Conservation (phyloP, 495 filamentous ascomycete species). For the Aspergillus biplanus region DNA sequence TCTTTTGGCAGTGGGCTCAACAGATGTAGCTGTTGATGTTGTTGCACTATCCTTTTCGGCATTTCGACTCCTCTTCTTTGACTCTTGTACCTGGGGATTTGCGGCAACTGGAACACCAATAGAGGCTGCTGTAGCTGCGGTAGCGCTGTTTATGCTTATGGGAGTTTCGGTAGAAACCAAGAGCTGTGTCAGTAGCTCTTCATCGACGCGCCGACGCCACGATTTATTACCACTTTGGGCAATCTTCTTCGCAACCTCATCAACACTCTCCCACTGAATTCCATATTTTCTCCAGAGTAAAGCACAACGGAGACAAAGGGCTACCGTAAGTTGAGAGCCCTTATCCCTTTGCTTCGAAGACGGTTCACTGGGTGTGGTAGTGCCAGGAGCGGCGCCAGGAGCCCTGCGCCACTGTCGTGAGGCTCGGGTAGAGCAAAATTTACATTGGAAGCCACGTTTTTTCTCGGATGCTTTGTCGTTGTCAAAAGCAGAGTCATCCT, state of each 20-base stretch:
- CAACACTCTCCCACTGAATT: constrained; percentile 94
- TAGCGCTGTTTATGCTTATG: constrained; percentile 48
- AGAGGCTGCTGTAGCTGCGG: constrained; percentile 49
- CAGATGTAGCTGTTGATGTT: constrained; percentile 49
- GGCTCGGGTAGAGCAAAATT: constrained; percentile 79
- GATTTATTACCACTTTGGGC: constrained; percentile 79
- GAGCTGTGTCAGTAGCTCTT: constrained; percentile 86
- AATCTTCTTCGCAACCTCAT: constrained; percentile 90
- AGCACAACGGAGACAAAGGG: constrained; percentile 88
- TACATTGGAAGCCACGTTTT: constrained; percentile 89
- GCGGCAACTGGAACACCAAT: constrained; percentile 47
- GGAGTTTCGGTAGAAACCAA: constrained; percentile 57
- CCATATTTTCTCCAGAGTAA: constrained; percentile 92
- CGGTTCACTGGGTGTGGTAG: constrained; percentile 69
- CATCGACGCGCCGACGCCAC: constrained; percentile 86
- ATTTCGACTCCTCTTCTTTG: constrained; percentile 64
- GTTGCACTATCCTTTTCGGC: constrained; percentile 54
- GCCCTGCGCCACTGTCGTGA: constrained; percentile 93
- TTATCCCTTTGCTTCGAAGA: constrained; percentile 70
- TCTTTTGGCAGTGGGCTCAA: constrained; percentile 62
- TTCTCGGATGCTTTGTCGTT: constrained; percentile 76
- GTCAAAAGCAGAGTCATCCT: constrained; percentile 97
- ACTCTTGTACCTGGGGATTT: constrained; percentile 50
- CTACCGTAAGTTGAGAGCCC: constrained; percentile 71
- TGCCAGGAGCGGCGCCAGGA: constrained; percentile 72